phyloP scores from a whole-genome alignment of 176 grass and related monocot genomes.

The Musa itinerans region DNA sequence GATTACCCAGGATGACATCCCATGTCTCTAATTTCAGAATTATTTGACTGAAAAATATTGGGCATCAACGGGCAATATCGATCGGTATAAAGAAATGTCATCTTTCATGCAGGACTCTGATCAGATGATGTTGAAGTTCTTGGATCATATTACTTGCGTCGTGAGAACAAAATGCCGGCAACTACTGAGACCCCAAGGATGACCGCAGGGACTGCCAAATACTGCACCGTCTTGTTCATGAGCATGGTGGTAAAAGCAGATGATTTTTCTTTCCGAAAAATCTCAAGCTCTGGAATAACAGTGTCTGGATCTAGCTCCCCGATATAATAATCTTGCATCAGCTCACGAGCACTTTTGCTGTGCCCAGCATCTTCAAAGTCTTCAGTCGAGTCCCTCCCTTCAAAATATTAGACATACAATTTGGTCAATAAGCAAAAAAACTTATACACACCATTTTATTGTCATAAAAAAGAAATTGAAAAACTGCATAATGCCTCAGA shows the following conservation, averaged over 20 bases:
- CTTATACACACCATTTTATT: background rate
- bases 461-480: too few relatives aligned
- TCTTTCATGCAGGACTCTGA: background rate
- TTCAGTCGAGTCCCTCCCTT: slow-evolving; percentile 84
- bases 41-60: background rate
- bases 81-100: background rate
- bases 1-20: background rate
- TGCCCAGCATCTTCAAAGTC: slow-evolving; percentile 84
- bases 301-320: slow-evolving; percentile 54
- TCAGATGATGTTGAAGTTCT: background rate
- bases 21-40: background rate
- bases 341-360: slow-evolving; percentile 50
- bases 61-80: background rate
- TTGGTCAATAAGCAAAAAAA: slow-evolving; percentile 3
- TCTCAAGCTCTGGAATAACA: slow-evolving; percentile 55
- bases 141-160: slow-evolving; percentile 36
- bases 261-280: slow-evolving; percentile 50
- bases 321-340: slow-evolving; percentile 72
- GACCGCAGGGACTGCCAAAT: slow-evolving; percentile 40
- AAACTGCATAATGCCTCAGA: too few relatives aligned
- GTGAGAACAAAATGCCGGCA: slow-evolving; percentile 41
- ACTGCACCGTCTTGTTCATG: slow-evolving; percentile 17
- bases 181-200: slow-evolving; percentile 41
- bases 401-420: slow-evolving; percentile 16
- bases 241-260: slow-evolving; percentile 32